A percentile compares a stretch with the other conserved stretches of the same genome.
phyloP scores from a whole-genome alignment of 179 eudicot species.

The Heliamphora pulchella region DNA sequence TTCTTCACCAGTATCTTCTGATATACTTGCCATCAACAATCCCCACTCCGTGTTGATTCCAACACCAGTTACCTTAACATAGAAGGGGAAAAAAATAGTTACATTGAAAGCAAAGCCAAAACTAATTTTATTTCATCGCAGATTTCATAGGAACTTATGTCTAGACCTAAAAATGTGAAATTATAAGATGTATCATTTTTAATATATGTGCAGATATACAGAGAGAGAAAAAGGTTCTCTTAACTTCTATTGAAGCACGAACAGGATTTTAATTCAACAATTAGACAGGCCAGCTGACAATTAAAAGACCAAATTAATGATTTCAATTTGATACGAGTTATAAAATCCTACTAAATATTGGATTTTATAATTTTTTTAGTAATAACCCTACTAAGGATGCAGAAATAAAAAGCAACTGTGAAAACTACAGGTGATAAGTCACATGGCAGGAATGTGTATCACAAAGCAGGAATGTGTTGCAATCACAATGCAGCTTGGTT shows the following conservation, averaged over 20 bases:
- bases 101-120: not conserved
- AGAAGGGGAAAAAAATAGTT: constrained; percentile 1
- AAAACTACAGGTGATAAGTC: not conserved
- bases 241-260: not conserved
- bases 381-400: not conserved
- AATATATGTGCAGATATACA: not conserved
- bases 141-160: not conserved
- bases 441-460: not conserved
- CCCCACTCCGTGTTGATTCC: constrained; percentile 96
- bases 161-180: not conserved
- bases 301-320: too few species aligned
- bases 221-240: not conserved
- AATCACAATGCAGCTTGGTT: not conserved
- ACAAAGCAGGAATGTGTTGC: not conserved
- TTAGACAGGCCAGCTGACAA: not conserved
- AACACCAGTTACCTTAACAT: constrained; percentile 70
- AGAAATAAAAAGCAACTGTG: not conserved
- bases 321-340: not conserved
- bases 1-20: constrained; percentile 89
- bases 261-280: not conserved
- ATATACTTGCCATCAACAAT: constrained; percentile 83
- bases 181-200: not conserved
- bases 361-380: too few species aligned
- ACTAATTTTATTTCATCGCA: not conserved
- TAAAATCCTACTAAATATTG: not conserved